These are phyloP conservation scores for Kluyveromyces siamensis DNA, from an alignment of 805 yeast species.

Conservation along the genomic window DNA sequence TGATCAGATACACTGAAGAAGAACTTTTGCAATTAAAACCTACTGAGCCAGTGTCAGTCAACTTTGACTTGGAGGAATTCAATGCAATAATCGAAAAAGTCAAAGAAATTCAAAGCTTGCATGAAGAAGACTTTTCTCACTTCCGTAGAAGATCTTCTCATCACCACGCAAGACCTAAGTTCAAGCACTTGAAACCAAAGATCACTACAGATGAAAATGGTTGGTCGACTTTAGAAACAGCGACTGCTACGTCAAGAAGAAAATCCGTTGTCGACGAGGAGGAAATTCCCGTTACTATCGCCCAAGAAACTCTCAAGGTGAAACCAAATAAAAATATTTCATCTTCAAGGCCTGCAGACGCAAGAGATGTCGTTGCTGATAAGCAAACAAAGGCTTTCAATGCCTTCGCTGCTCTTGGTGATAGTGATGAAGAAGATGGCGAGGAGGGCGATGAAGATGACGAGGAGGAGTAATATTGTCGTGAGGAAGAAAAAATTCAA, in stretches of 20 bases:
- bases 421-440: slow-evolving; percentile 44
- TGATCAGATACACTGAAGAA: slow-evolving; percentile 62
- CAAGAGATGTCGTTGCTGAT: slow-evolving; percentile 62
- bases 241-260: slow-evolving; percentile 19
- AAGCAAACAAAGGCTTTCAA: slow-evolving; percentile 60
- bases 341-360: slow-evolving; percentile 63
- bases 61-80: slow-evolving; percentile 57
- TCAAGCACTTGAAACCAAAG: slow-evolving; percentile 46
- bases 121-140: slow-evolving; percentile 30
- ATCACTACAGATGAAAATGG: slow-evolving; percentile 66
- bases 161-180: slow-evolving; percentile 39
- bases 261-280: slow-evolving; percentile 29
- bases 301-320: slow-evolving; percentile 43
- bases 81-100: slow-evolving; percentile 59
- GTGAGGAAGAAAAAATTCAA: neutral
- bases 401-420: slow-evolving; percentile 72
- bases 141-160: slow-evolving; percentile 50
- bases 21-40: slow-evolving; percentile 52
- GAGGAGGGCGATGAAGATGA: neutral
- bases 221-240: slow-evolving; percentile 63
- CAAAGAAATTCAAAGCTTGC: slow-evolving; percentile 35
- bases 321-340: slow-evolving; percentile 70
- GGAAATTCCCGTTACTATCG: slow-evolving; percentile 32
- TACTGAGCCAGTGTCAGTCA: slow-evolving; percentile 49
- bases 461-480: neutral